Evolutionary conservation across 2,329 filamentous ascomycete species (phyloP), one percentile per base, ranked within the genome.

Genomic region (Pseudopithomyces chartarum): DNA sequence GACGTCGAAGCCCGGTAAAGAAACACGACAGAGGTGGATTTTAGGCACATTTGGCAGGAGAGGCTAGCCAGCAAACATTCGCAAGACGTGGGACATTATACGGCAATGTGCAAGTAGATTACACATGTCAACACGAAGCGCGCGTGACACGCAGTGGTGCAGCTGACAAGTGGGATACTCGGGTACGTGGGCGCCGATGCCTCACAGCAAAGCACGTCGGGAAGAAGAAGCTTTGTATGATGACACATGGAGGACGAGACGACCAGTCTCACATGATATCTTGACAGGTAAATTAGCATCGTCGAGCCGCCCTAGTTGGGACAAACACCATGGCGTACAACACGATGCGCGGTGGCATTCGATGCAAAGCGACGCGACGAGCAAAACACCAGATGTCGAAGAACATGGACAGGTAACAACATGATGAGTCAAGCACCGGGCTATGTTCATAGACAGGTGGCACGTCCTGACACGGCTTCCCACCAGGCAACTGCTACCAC

Each of bases 291-390:
- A 50, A 42, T 20, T 50, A 42, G 49, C 46, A 55, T 46, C 56
- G 60, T 59, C 62, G 60, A 51, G 56, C 61, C 57, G 56, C 61
- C 57, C 48, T 26, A 64, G 60, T 64, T 58, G 61, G 67, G 70
- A 69, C 67, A 65, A 57, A 60, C 62, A 45, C 55, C 56, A 52
- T 54, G 38, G 44, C 44, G 46, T 53, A 40, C 29, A 46, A 39
- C 40, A 50, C 34, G 56, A 61, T 56, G 60, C 60, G 64, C 26
- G 8, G 26, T 29, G 26, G 26, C 26, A 29, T 29, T 58, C 44
- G 39, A 42, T 13, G 11, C 34, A 39, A 26, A 29, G 42, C 32
- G 56, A 59, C 58, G 62, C 47, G 49, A 54, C 20, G 54, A 54
- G 49, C 50, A 47, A 50, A 55, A 48, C 34, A 54, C 51, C 39